Evolutionary conservation across 441 rosid genomes (phyloP), one percentile per base, ranked within the genome.

Genomic region (Lepidium campestre): DNA sequence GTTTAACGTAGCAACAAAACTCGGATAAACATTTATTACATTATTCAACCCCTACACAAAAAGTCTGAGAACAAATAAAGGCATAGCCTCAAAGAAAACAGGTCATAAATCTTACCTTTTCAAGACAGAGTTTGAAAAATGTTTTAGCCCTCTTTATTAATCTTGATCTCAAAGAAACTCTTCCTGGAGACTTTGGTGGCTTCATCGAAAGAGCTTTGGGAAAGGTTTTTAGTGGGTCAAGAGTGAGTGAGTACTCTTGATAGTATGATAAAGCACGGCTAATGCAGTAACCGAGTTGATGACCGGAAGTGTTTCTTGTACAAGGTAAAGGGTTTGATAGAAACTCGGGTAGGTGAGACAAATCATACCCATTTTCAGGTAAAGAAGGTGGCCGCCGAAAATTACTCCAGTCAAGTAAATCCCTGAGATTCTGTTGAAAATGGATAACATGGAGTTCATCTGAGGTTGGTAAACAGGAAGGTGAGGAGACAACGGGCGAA

Each of bases 341-440:
- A 74, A 74, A 62, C 55, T 19, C 1, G 77, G 77, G 73, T 74
- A 74, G 3, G 70, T 74, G 55, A 74, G 74, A 56, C 77, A 74
- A n/a, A 74, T 62, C 77, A 74, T 62, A 67, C 77, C 77, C 74
- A 68, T 68, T 37, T 74, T 74, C 56, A 74, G 58, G 70, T 74
- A 74, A 45, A 74, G 70, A 62, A 74, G 73, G 8, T 74, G 62
- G 25, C 77, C 70, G 1, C 48, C 65, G 3, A 68, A 67, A 56
- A 40, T 20, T 65, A 74, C 74, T 46, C 77, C 77, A 1, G 77
- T 74, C 61, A 74, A 41, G 73, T 74, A 74, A 62, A 62, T 58
- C 19, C 73, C 77, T 4, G 77, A 74, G 66, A 74, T 74, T 68
- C 77, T 74, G 62, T 74, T 74, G 74, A 74, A 74, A 17, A 74